Base-by-base conservation (phyloP, 2,329 filamentous ascomycete genomes). In the Chalaropsis thielavioides region DNA sequence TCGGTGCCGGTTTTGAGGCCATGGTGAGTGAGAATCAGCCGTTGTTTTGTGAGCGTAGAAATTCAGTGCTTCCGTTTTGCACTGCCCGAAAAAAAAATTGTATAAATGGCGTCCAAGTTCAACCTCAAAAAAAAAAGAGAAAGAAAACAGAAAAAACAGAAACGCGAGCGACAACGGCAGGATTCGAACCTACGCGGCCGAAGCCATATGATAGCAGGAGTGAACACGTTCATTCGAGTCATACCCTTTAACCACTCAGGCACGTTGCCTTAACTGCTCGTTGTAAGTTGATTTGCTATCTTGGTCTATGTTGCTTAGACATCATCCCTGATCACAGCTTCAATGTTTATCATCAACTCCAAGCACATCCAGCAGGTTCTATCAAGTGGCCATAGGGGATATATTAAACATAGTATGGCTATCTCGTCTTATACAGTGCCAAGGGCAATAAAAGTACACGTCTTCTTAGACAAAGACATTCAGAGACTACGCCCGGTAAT, bases 191-290 rank as follows among this genome's bases (percentile, higher is more conserved):
- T 65, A 44, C 59, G 59, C 59, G 64, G 46, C 64, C 64, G 64
- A 65, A 65, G 64, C 59, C 64, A 65, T 65, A 65, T 65, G 64
- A 65, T 65, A 46, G 58, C 64, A 35, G 51, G 46, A 38, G 38
- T 54, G 38, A 58, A 56, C 59, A 31, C 61, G 43, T 49, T 43
- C 64, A 65, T 65, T 65, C 64, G 64, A 65, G 64, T 65, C 64
- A 65, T 65, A 65, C 64, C 64, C 64, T 65, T 65, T 65, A 65
- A 62, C 64, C 64, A 65, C 64, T 65, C 64, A 62, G 64, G 64
- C 59, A 65, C 40, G 64, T 62, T 65, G 64, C 64, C 59, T 65
- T 35, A 44, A 31, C 22, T 44, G 43, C 43, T 56, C n/a, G 43
- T 44, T 44, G 43, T 13, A 17, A 44, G 13, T n/a, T 5, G n/a